phyloP scores from a whole-genome alignment of 73 alveolate genomes.

The Stentor coeruleus region DNA sequence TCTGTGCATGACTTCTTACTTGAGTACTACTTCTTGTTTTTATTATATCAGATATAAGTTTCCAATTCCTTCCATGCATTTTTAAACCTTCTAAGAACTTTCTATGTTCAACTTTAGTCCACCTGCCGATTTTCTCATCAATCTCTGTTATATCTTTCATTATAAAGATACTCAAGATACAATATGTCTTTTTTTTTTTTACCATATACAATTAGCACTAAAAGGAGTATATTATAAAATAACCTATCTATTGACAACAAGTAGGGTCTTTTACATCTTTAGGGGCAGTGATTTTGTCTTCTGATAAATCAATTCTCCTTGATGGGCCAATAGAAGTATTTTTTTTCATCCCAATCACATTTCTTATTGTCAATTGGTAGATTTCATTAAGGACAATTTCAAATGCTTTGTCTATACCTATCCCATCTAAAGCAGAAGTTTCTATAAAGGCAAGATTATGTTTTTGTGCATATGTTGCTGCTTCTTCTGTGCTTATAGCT shows the following conservation, averaged over 20 bases:
- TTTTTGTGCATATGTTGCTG: conserved; percentile 48
- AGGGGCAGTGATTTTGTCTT: too few species aligned
- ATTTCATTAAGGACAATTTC: too few species aligned
- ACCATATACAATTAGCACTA: too few species aligned
- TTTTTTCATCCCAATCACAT: too few species aligned
- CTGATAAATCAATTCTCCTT: too few species aligned
- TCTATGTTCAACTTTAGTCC: conserved; percentile 64
- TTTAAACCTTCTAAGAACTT: conserved; percentile 50
- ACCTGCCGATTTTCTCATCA: conserved; percentile 59
- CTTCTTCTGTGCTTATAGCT: conserved; percentile 72
- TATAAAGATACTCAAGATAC: background rate
- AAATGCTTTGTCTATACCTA: conserved; percentile 69
- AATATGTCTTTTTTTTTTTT: too few species aligned
- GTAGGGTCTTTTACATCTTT: too few species aligned
- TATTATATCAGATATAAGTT: conserved; percentile 61
- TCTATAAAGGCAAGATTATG: conserved; percentile 64
- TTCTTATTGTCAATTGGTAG: too few species aligned
- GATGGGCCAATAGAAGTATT: too few species aligned
- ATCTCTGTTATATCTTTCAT: background rate
- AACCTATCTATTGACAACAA: too few species aligned
- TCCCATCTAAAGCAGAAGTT: conserved; percentile 68
- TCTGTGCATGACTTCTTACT: conserved; percentile 79
- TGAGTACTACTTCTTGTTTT: conserved; percentile 73
- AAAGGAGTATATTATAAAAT: too few species aligned
- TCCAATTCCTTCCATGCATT: conserved; percentile 72